These are phyloP conservation scores for Podospora anserina DNA, from an alignment of 495 filamentous ascomycete species.

Conservation along the genomic window DNA sequence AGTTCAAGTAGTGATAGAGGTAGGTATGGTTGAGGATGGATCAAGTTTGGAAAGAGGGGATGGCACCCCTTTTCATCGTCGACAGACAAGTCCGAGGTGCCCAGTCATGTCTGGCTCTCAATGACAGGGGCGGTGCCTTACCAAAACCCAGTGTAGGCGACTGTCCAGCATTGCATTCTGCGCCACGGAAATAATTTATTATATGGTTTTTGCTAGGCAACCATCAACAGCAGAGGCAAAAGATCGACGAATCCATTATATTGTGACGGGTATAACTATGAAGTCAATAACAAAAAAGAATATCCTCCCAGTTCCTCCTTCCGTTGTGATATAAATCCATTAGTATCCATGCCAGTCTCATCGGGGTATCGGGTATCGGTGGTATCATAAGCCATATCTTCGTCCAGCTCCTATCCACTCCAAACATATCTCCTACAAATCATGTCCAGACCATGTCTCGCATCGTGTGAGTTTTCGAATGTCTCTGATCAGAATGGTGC, in stretches of 20 bases:
- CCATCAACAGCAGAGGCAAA: too few relatives aligned
- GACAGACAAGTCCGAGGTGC: not conserved
- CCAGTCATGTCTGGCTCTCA: not conserved
- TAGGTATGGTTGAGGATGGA: not conserved
- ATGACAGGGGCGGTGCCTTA: not conserved
- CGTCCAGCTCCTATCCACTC: not conserved
- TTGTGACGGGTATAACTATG: not conserved
- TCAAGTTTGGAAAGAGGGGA: not conserved
- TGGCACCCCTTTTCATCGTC: not conserved
- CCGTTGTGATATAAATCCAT: not conserved
- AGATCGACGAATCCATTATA: too few relatives aligned
- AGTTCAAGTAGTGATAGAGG: too few relatives aligned
- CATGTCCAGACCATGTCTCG: not conserved
- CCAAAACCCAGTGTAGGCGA: not conserved
- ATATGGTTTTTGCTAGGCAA: too few relatives aligned
- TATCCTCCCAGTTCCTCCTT: not conserved
- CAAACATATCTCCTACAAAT: not conserved
- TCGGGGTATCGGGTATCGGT: not conserved
- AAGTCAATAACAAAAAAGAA: not conserved
- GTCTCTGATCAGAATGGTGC: not conserved
- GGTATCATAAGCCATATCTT: slow-evolving; percentile 1
- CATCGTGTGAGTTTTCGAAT: not conserved
- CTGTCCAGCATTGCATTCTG: not conserved
- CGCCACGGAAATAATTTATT: not conserved
- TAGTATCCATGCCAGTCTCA: not conserved